phyloP scores from a whole-genome alignment of 139 green algal species.

The Monoraphidium neglectum region DNA sequence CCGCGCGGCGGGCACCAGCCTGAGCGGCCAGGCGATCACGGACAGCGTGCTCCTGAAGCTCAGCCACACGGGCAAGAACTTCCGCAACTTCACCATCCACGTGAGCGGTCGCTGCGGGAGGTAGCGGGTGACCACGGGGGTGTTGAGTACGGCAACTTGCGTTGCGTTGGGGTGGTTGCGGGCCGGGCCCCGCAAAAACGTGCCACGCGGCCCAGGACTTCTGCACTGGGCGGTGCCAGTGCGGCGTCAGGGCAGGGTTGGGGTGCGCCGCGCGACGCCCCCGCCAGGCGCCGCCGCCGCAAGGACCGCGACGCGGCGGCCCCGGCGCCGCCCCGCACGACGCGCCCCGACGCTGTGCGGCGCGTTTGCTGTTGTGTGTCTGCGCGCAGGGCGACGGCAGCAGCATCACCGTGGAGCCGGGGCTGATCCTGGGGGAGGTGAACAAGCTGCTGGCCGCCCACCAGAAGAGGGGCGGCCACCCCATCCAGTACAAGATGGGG shows the following conservation, averaged over 20 bases:
- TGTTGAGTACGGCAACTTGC: too few species aligned
- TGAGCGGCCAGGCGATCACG: slow-evolving; percentile 93
- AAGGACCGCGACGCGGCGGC: neutral
- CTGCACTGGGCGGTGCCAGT: too few species aligned
- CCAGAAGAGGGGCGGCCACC: slow-evolving; percentile 71
- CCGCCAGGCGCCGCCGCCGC: too few species aligned
- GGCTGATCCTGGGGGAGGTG: slow-evolving; percentile 95
- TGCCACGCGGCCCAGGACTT: too few species aligned
- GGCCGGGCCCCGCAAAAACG: too few species aligned
- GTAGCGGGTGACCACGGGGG: too few species aligned
- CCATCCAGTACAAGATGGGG: slow-evolving; percentile 97
- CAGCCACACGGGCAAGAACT: slow-evolving; percentile 95
- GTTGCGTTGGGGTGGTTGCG: too few species aligned
- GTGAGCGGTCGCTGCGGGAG: slow-evolving; percentile 39
- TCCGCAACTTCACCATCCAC: slow-evolving; percentile 90
- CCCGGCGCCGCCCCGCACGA: neutral
- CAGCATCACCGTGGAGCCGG: slow-evolving; percentile 93
- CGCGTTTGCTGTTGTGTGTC: too few species aligned
- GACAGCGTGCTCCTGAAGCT: slow-evolving; percentile 97
- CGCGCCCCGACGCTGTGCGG: too few species aligned
- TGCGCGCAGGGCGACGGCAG: slow-evolving; percentile 84
- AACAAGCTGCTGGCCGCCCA: slow-evolving; percentile 87
- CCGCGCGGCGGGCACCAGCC: slow-evolving; percentile 90
- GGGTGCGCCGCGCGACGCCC: too few species aligned
- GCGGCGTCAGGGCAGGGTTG: too few species aligned